Evolutionary conservation across 495 filamentous ascomycete genomes (phyloP).

Genomic region (Tetracladium marchalianum): DNA sequence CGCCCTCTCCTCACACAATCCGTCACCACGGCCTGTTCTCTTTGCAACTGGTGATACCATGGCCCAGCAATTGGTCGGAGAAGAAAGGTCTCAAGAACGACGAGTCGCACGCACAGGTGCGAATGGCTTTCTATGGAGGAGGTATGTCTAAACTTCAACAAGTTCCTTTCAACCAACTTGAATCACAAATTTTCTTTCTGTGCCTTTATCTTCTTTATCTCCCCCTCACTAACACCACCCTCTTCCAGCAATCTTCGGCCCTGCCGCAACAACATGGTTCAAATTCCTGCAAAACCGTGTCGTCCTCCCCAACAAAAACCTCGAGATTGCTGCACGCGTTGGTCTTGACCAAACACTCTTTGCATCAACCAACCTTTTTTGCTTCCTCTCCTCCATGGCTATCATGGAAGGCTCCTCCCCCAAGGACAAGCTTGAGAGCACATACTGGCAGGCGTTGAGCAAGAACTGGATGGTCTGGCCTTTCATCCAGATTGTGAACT

Average conservation of each 20-base stretch:
- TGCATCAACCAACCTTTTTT: conserved; percentile 66
- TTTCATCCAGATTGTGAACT: conserved; percentile 81
- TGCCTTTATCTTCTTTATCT: not conserved
- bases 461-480: conserved; percentile 95
- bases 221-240: conserved; percentile 8
- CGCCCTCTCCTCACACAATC: conserved; percentile 82
- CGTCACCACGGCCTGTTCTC: conserved; percentile 74
- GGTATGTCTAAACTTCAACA: conserved; percentile 35
- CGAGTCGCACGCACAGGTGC: conserved; percentile 65
- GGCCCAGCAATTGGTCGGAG: conserved; percentile 92
- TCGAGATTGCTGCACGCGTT: conserved; percentile 73
- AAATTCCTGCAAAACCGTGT: conserved; percentile 63
- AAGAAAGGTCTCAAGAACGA: conserved; percentile 69
- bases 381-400: conserved; percentile 81
- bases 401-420: conserved; percentile 74
- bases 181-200: not conserved
- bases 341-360: conserved; percentile 79
- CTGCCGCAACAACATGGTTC: conserved; percentile 86
- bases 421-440: conserved; percentile 57
- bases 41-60: conserved; percentile 87
- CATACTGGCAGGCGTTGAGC: conserved; percentile 57
- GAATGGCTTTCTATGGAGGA: conserved; percentile 91
- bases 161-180: not conserved
- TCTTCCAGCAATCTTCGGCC: conserved; percentile 71
- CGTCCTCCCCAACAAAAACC: conserved; percentile 49